Base-by-base conservation (phyloP, 1,284 basidiomycete genomes). In the Hymenochaete sp. region DNA sequence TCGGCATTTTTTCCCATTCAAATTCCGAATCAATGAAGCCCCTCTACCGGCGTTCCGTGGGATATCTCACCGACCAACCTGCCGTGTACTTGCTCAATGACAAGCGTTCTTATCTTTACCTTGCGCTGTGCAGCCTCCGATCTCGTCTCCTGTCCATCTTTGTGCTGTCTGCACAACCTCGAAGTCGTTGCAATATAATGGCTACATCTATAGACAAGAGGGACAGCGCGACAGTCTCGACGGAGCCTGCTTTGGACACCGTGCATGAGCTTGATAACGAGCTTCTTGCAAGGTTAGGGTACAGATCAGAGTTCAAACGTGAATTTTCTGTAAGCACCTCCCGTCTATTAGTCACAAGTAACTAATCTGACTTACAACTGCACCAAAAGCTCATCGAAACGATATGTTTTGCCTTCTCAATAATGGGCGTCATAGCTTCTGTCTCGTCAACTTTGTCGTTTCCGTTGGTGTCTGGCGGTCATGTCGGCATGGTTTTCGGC, bases 401-500 rank as follows among this genome's bases (percentile, higher is more conserved):
- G 0, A 64, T 82, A 25, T 75, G 76, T 0, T 85, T 85, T 55
- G 70, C 79, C 0, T 76, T 85, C 60, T 82, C 78, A 10, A 85
- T 84, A 51, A 84, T 85, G 81, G 82, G 81, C 7, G 75, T 84
- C 29, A 65, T 82, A 25, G 75, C 80, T 2, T 80, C 79, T 2
- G 77, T 84, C 2, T 68, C 80, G 2, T 79, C 82, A 4, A 82
- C 78, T 1, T 65, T 79, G 38, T 73, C 70, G 1, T 84, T 85
- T 56, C 73, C 72, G 1, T 67, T 84, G 10, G 62, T 70, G 5
- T 76, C 75, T 49, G 79, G 79, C 76, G 82, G 82, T 4, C 82
- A 85, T 58, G 76, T 82, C 21, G 82, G 82, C 16, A 77, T 86
- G 71, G 72, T 84, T 6, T 86, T 79, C 64, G 83, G 83, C 18